These are phyloP conservation scores for Yarrowia bubula DNA, from an alignment of 805 yeast species.

Conservation along the genomic window DNA sequence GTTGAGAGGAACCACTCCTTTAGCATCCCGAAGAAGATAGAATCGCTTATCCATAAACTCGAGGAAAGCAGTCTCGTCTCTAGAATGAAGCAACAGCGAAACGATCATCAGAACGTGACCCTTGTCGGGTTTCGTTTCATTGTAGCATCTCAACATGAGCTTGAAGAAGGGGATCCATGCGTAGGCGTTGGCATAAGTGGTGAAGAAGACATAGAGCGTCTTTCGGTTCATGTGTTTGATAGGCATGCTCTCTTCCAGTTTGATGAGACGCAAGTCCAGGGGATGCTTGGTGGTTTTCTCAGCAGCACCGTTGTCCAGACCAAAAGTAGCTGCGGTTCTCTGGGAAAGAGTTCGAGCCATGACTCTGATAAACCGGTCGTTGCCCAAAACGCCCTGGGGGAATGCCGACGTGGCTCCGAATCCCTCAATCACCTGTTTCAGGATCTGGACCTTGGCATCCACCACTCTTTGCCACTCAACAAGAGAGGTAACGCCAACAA, in stretches of 20 bases:
- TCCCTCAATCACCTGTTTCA: slow-evolving; percentile 4
- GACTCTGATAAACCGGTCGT: neutral
- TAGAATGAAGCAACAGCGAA: slow-evolving; percentile 5
- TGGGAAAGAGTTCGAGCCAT: slow-evolving; percentile 2
- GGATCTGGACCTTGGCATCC: slow-evolving; percentile 4
- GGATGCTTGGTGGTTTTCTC: slow-evolving; percentile 26
- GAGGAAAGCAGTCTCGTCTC: neutral
- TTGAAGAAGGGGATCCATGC: neutral
- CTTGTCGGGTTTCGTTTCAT: neutral
- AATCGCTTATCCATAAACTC: neutral
- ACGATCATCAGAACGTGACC: neutral
- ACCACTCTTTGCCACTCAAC: slow-evolving; percentile 9
- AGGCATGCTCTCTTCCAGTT: neutral
- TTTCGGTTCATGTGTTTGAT: neutral
- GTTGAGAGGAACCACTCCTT: neutral
- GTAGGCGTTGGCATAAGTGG: slow-evolving; percentile 26
- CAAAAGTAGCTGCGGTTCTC: slow-evolving; percentile 36
- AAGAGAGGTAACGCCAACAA: neutral
- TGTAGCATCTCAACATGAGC: neutral
- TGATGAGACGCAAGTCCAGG: neutral
- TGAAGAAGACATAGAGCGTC: slow-evolving; percentile 1
- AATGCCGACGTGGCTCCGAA: neutral
- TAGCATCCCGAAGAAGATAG: neutral
- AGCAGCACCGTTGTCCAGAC: slow-evolving; percentile 25
- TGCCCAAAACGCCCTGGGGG: neutral